Evolutionary conservation across 148 eudicot genomes (phyloP).

Genomic region (Rhododendron ferrugineum): DNA sequence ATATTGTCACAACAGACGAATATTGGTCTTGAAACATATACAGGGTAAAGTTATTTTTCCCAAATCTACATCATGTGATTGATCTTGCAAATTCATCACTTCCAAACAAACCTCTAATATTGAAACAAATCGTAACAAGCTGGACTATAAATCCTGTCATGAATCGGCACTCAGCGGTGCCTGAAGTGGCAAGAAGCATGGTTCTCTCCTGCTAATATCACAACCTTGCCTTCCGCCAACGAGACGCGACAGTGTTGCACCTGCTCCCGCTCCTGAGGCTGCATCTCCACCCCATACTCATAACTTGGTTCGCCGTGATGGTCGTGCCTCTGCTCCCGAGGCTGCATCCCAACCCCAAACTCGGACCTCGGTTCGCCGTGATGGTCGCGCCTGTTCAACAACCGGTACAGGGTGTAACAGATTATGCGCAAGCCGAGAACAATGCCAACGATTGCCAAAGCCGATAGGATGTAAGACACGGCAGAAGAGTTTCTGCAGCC

Average conservation of each 20-base stretch:
- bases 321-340: slow-evolving; percentile 5
- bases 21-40: background rate
- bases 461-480: slow-evolving; percentile 9
- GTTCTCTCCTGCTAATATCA: slow-evolving; percentile 2
- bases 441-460: slow-evolving; percentile 13
- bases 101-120: background rate
- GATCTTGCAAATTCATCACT: background rate
- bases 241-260: background rate
- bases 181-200: background rate
- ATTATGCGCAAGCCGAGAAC: slow-evolving; percentile 10
- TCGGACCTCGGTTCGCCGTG: background rate
- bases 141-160: background rate
- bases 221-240: slow-evolving; percentile 7
- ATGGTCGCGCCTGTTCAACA: slow-evolving; percentile 25
- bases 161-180: background rate
- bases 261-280: background rate
- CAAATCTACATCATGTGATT: background rate
- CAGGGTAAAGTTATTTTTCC: background rate
- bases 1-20: background rate
- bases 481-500: slow-evolving; percentile 18
- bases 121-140: background rate
- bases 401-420: slow-evolving; percentile 16
- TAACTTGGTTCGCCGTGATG: background rate
- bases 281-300: background rate
- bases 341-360: background rate